These are phyloP conservation scores for Oropetium thomaeum DNA, from an alignment of 176 grass and related monocot genomes.

Conservation along the genomic window DNA sequence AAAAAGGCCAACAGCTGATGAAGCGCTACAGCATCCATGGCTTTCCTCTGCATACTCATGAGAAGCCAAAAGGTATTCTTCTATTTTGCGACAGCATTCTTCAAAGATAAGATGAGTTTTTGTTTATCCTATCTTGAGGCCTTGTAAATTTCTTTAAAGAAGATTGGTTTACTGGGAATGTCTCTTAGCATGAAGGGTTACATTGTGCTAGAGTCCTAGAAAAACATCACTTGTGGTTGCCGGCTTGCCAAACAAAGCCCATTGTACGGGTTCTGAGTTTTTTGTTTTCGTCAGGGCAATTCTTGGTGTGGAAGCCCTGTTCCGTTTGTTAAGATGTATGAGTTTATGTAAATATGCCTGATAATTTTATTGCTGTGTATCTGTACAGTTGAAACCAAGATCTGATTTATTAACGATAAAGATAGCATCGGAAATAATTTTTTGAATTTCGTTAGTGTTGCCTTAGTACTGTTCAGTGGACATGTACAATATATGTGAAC, in stretches of 20 bases:
- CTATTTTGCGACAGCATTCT: neutral
- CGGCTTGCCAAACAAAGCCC: conserved; percentile 14
- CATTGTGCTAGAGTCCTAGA: conserved; percentile 9
- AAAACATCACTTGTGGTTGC: conserved; percentile 28
- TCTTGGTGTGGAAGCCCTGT: conserved; percentile 40
- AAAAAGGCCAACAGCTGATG: conserved; percentile 71
- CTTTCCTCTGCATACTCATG: conserved; percentile 59
- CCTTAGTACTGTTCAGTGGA: conserved; percentile 15
- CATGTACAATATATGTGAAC: neutral
- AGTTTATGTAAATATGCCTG: conserved; percentile 51
- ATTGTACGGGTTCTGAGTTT: neutral
- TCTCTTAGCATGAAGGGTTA: conserved; percentile 22
- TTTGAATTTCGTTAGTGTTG: neutral
- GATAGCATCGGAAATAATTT: conserved; percentile 1
- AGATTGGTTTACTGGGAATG: conserved; percentile 10
- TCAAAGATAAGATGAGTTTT: conserved; percentile 17
- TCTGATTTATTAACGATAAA: conserved; percentile 21
- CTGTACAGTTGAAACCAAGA: conserved; percentile 34
- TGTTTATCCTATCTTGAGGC: conserved; percentile 21
- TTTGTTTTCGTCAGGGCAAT: conserved; percentile 26
- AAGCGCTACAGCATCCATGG: conserved; percentile 83
- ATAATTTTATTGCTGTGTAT: conserved; percentile 19
- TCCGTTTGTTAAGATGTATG: conserved; percentile 6
- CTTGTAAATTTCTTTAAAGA: conserved; percentile 10
- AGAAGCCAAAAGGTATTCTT: neutral